Base-by-base conservation (phyloP, 108 stramenopile genomes). In the Skeletonema tropicum region DNA sequence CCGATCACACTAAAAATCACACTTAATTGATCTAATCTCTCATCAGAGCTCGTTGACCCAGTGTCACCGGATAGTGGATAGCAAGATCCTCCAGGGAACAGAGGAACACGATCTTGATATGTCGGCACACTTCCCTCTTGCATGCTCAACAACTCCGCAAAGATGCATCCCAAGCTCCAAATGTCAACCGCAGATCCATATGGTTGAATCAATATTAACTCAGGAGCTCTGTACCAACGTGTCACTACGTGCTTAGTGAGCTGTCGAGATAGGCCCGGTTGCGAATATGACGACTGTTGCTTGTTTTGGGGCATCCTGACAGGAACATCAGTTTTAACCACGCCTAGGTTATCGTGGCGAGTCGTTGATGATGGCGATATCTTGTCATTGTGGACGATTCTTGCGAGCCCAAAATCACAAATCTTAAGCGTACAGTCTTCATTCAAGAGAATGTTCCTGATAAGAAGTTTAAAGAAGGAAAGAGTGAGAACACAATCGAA, bases 181-280 rank as follows among this genome's bases (percentile, higher is more conserved):
- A 98, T 91, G 74, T 99, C 99, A 52, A 99, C 99, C 2, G 97
- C 97, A 10, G 91, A 90, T 35, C 94, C 89, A 85, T 99, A 99
- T 1, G 97, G 95, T 74, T 98, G 95, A 64, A 97, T 89, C 33
- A 99, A 77, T 57, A 98, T 98, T 30, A 99, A 80, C 77, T 99
- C 99, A 10, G 99, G 99, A 23, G 99, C 97, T 31, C 99, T 84
- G 82, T 99, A 99, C 99, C 99, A 99, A 13, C 99, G 83, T 26
- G 98, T 98, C 13, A 98, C 99, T 33, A 99, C 99, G 80, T 99
- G 98, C 78, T 97, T 97, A 26, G 98, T 99, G 46, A 99, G 85
- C 64, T 97, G 94, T 31, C 97, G 87, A 11, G 92, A 92, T 30
- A 97, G 83, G 3, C 86, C 77, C 10, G 74, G 66, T 8, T 57